Conservation (phyloP, 768 basidiomycete species). For the Hydnomerulius pinastri region DNA sequence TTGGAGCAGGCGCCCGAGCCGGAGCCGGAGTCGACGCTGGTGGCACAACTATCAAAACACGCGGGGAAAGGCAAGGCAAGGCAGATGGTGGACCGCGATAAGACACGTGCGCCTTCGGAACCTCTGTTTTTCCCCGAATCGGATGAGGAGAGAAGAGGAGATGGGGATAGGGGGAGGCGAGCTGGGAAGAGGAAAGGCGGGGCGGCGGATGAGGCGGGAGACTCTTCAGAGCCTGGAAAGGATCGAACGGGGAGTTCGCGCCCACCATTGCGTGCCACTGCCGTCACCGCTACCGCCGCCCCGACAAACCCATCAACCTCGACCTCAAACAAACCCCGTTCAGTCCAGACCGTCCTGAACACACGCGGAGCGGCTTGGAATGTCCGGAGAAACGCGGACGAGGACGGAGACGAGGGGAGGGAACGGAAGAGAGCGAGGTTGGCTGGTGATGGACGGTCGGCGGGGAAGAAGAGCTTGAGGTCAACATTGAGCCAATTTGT, state of each 20-base stretch:
- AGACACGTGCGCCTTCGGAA: conserved; percentile 16
- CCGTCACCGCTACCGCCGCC: background rate
- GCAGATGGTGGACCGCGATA: conserved; percentile 3
- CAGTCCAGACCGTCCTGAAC: conserved; percentile 46
- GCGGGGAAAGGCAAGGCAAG: background rate
- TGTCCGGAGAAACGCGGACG: conserved; percentile 22
- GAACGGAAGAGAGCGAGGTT: conserved; percentile 41
- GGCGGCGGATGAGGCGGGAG: background rate
- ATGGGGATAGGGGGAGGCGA: background rate
- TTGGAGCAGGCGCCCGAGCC: conserved; percentile 8
- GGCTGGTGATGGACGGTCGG: conserved; percentile 15
- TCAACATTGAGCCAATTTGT: conserved; percentile 55
- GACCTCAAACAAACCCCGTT: conserved; percentile 20
- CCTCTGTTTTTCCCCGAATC: conserved; percentile 30
- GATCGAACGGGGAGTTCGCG: background rate
- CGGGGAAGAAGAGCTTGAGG: conserved; percentile 41
- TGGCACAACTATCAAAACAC: conserved; percentile 8
- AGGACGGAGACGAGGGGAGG: conserved; percentile 19
- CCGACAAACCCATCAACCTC: background rate
- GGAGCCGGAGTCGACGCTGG: conserved; percentile 20
- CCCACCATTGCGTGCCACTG: background rate
- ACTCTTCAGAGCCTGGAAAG: background rate
- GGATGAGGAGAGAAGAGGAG: conserved; percentile 12
- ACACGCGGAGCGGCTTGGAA: conserved; percentile 58
- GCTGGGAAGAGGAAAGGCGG: conserved; percentile 3